phyloP scores from a whole-genome alignment of 2,329 filamentous ascomycete genomes.

The Lachnellula subtilissima region DNA sequence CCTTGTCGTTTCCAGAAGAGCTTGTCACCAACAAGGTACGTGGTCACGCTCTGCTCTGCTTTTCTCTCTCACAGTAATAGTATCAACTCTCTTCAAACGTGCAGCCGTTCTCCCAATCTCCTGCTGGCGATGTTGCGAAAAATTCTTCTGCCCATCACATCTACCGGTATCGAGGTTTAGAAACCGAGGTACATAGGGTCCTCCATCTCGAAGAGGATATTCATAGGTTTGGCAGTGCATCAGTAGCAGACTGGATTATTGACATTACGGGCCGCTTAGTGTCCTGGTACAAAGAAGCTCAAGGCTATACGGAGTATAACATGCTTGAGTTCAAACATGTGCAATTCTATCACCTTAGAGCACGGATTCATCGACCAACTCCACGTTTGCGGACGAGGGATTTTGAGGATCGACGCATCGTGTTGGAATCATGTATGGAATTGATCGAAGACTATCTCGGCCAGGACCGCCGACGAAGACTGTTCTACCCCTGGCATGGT shows the following conservation, averaged over 20 bases:
- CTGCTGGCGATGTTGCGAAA: background rate
- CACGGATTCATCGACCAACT: background rate
- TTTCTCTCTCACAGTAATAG: background rate
- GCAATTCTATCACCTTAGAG: background rate
- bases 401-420: background rate
- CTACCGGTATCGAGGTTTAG: background rate
- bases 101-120: background rate
- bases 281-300: background rate
- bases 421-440: background rate
- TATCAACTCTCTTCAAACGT: too few species aligned
- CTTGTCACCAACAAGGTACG: background rate
- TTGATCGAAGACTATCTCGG: background rate
- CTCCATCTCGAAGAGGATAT: background rate
- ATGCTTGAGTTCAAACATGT: background rate
- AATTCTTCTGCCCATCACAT: background rate
- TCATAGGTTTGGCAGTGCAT: background rate
- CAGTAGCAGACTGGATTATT: background rate
- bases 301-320: background rate
- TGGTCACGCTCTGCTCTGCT: background rate
- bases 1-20: background rate
- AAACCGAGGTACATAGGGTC: background rate
- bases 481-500: background rate
- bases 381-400: background rate
- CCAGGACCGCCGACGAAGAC: background rate
- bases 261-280: background rate